These are phyloP conservation scores for Metschnikowia santaceciliae DNA, from an alignment of 805 yeast species.

Conservation along the genomic window DNA sequence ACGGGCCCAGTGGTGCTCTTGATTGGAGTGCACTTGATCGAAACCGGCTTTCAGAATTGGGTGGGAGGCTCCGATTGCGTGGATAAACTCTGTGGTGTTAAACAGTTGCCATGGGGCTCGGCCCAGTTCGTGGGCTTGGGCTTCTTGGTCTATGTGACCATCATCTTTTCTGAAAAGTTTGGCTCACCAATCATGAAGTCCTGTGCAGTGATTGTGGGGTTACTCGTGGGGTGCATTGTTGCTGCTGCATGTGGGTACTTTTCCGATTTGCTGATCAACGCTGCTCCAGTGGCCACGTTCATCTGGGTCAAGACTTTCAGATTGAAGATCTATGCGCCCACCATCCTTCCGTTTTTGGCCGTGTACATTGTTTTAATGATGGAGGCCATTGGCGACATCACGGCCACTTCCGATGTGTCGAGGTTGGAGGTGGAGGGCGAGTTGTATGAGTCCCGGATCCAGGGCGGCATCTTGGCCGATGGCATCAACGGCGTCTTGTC, in stretches of 20 bases:
- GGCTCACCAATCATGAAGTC: constrained; percentile 94
- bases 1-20: constrained; percentile 14
- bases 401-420: constrained; percentile 90
- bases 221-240: constrained; percentile 82
- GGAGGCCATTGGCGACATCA: constrained; percentile 93
- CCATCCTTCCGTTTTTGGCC: constrained; percentile 78
- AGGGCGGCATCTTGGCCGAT: constrained; percentile 91
- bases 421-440: constrained; percentile 79
- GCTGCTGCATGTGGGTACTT: constrained; percentile 89
- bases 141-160: constrained; percentile 70
- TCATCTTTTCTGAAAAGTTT: constrained; percentile 73
- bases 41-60: constrained; percentile 12
- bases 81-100: constrained; percentile 9
- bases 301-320: constrained; percentile 84
- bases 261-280: constrained; percentile 48
- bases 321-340: constrained; percentile 73
- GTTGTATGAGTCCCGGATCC: constrained; percentile 79
- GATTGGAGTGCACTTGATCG: constrained; percentile 10
- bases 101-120: constrained; percentile 66
- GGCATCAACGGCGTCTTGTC: constrained; percentile 76
- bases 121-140: constrained; percentile 86
- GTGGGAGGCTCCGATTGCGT: constrained; percentile 12
- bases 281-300: constrained; percentile 84
- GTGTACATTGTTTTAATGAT: constrained; percentile 77
- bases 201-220: constrained; percentile 83